phyloP scores from a whole-genome alignment of 768 basidiomycete genomes.

The Leccinum imitatum region DNA sequence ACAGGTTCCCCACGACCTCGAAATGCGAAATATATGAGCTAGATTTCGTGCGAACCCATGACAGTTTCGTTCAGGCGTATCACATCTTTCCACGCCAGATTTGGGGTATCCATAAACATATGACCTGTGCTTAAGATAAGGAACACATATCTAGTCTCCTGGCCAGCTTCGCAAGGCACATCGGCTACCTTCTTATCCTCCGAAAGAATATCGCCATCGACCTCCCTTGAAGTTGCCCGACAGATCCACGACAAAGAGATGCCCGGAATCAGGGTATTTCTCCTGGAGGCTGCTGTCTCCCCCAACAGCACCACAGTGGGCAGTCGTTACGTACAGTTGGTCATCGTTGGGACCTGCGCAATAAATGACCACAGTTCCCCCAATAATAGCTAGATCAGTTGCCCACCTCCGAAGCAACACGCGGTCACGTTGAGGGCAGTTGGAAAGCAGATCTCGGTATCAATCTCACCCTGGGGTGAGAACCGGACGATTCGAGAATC shows the following conservation, averaged over 20 bases:
- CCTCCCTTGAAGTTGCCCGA: conserved; percentile 26
- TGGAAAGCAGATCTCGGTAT: conserved; percentile 58
- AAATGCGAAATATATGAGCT: conserved; percentile 21
- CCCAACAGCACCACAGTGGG: conserved; percentile 58
- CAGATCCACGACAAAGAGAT: conserved; percentile 35
- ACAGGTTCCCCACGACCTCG: conserved; percentile 30
- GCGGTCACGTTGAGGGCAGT: conserved; percentile 64
- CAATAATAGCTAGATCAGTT: conserved; percentile 5
- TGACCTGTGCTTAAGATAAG: neutral
- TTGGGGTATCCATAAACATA: neutral
- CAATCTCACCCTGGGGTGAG: conserved; percentile 50
- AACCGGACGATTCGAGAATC: conserved; percentile 60
- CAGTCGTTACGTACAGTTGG: conserved; percentile 54
- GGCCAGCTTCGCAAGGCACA: neutral
- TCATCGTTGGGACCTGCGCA: conserved; percentile 56
- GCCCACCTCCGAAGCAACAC: conserved; percentile 58
- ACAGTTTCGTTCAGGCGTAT: neutral
- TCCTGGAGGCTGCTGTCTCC: conserved; percentile 45
- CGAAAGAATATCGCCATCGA: conserved; percentile 24
- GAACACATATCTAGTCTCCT: neutral
- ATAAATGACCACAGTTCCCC: neutral
- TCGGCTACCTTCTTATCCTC: conserved; percentile 12
- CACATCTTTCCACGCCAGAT: neutral
- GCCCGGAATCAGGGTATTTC: conserved; percentile 36
- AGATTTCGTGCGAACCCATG: conserved; percentile 13